Percentiles rank a stretch among this genome's conserved stretches.
Conservation (phyloP, 2,329 filamentous ascomycete genomes). For the Colletotrichum brevisporum region DNA sequence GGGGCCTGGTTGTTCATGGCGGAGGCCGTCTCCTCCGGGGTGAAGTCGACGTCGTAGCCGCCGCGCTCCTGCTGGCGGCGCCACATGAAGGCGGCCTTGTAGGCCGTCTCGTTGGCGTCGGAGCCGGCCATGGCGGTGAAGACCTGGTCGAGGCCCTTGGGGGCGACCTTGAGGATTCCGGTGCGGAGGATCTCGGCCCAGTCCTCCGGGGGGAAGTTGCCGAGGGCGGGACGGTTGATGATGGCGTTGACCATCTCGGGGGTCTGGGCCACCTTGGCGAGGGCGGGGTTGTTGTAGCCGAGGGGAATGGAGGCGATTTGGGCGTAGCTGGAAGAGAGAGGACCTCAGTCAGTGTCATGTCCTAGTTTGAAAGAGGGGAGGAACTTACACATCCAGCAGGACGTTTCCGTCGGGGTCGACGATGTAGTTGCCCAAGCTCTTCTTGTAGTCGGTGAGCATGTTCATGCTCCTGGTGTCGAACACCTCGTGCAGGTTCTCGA, state of each 20-base stretch:
- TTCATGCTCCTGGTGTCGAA: conserved; percentile 91
- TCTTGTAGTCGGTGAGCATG: conserved; percentile 82
- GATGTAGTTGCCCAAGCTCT: conserved; percentile 86
- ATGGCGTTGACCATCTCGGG: conserved; percentile 85
- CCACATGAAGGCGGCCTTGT: conserved; percentile 97
- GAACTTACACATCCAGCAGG: conserved; percentile 77
- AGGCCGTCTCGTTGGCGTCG: conserved; percentile 94
- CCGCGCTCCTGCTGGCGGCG: conserved; percentile 86
- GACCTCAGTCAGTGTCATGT: background rate
- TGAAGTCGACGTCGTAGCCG: conserved; percentile 83
- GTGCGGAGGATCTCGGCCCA: conserved; percentile 86
- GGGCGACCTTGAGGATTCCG: conserved; percentile 85
- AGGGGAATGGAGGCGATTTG: conserved; percentile 95
- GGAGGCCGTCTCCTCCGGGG: conserved; percentile 78
- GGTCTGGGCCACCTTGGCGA: conserved; percentile 78
- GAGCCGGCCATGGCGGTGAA: conserved; percentile 92
- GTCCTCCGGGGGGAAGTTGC: conserved; percentile 90
- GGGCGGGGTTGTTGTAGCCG: conserved; percentile 89
- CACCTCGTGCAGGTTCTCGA: conserved; percentile 80
- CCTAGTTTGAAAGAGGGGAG: background rate
- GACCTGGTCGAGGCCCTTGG: conserved; percentile 87
- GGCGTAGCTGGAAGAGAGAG: conserved; percentile 71
- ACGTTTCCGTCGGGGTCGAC: conserved; percentile 79
- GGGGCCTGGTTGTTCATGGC: conserved; percentile 86
- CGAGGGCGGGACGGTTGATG: conserved; percentile 90